These are phyloP conservation scores for Globisporangium spiculum DNA, from an alignment of 352 stramenopile genomes.

Conservation along the genomic window DNA sequence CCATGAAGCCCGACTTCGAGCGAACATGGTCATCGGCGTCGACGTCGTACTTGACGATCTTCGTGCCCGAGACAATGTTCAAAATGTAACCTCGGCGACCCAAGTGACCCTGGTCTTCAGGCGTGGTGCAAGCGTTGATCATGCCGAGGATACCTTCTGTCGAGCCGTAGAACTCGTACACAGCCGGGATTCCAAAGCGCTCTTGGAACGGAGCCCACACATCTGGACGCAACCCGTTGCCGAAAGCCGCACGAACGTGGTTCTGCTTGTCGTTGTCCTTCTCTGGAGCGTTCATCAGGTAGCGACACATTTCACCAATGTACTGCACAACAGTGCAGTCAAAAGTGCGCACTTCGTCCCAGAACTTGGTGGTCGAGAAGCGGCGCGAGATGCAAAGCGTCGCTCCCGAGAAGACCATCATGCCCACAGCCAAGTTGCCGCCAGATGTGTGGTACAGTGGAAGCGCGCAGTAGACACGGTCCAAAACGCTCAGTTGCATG, in stretches of 20 bases:
- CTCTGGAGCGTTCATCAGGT: conserved; percentile 63
- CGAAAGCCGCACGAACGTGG: conserved; percentile 79
- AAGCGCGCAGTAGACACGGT: conserved; percentile 78
- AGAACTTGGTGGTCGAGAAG: conserved; percentile 77
- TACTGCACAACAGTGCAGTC: conserved; percentile 86
- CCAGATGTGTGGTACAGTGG: conserved; percentile 85
- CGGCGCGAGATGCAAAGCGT: conserved; percentile 74
- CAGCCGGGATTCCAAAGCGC: conserved; percentile 78
- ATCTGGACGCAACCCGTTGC: conserved; percentile 89
- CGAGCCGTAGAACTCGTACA: conserved; percentile 92
- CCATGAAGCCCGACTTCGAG: conserved; percentile 42
- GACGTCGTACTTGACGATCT: conserved; percentile 79
- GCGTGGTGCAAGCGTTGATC: conserved; percentile 69
- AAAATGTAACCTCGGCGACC: conserved; percentile 58
- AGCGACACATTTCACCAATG: conserved; percentile 90
- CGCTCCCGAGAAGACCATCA: conserved; percentile 74
- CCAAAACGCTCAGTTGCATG: conserved; percentile 49
- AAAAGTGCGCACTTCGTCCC: conserved; percentile 64
- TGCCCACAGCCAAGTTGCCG: conserved; percentile 74
- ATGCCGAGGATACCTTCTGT: conserved; percentile 87
- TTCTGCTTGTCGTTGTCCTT: conserved; percentile 60
- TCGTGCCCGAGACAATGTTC: conserved; percentile 48
- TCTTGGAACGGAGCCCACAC: conserved; percentile 87
- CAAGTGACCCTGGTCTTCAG: conserved; percentile 59
- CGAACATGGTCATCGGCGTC: conserved; percentile 70